phyloP scores from a whole-genome alignment of 169 alveolate species.

The Amoebophrya sp. region DNA sequence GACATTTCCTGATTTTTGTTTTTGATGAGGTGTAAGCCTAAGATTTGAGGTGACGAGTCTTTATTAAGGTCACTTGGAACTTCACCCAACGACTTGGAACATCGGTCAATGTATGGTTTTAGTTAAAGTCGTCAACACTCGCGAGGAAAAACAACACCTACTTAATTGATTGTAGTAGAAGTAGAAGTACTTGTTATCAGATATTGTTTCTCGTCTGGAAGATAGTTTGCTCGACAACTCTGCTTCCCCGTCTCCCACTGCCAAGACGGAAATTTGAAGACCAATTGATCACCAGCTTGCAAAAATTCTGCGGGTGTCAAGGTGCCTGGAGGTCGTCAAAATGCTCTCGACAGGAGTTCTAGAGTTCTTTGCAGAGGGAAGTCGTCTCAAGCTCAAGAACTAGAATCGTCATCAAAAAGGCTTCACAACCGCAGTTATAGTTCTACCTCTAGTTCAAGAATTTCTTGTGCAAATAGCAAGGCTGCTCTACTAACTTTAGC shows the following conservation, averaged over 20 bases:
- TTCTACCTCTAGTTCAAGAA: too few relatives aligned
- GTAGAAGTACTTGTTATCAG: slow-evolving; percentile 35
- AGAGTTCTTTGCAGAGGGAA: too few relatives aligned
- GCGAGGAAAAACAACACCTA: not conserved
- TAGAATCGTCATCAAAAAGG: too few relatives aligned
- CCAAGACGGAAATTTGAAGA: slow-evolving; percentile 47
- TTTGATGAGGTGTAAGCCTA: not conserved
- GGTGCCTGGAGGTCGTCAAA: too few relatives aligned
- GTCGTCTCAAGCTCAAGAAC: too few relatives aligned
- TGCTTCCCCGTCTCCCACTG: slow-evolving; percentile 42
- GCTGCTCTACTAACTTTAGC: too few relatives aligned
- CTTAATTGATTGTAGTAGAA: not conserved
- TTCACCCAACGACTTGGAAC: not conserved
- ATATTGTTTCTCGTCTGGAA: slow-evolving; percentile 42
- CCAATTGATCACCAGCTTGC: slow-evolving; percentile 41
- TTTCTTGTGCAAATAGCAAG: too few relatives aligned
- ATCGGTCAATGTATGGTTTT: not conserved
- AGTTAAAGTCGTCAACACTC: not conserved
- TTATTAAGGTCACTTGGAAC: slow-evolving; percentile 37
- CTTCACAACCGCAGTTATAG: too few relatives aligned
- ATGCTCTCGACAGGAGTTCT: too few relatives aligned
- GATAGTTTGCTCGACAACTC: not conserved
- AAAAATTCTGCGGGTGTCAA: slow-evolving; percentile 31
- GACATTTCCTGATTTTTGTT: not conserved
- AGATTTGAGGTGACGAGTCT: slow-evolving; percentile 27